These are phyloP conservation scores for Chlamydomonas sp. DNA, from an alignment of 139 green algal species.

Conservation along the genomic window DNA sequence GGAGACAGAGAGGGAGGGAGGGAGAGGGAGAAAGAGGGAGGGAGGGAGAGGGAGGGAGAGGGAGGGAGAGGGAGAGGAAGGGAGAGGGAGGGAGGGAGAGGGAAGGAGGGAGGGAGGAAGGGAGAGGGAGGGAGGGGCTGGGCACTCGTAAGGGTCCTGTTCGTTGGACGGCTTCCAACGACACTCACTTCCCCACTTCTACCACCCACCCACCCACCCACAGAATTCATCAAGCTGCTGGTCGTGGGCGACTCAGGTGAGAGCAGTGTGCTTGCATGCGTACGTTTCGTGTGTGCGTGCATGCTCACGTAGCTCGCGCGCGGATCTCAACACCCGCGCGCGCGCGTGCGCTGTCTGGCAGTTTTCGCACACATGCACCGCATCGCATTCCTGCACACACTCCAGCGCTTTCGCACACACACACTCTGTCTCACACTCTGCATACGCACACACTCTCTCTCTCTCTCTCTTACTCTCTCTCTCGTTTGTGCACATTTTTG, in stretches of 20 bases:
- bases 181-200: not conserved
- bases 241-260: conserved; percentile 41
- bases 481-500: no score
- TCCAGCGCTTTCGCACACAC: not conserved
- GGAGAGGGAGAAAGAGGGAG: not conserved
- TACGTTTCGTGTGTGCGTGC: not conserved
- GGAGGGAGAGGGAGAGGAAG: no score
- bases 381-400: not conserved
- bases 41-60: not conserved
- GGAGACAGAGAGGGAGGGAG: not conserved
- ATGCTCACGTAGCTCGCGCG: not conserved
- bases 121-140: no score
- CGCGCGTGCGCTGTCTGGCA: not conserved
- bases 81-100: no score
- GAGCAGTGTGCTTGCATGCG: not conserved
- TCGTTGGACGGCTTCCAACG: no score
- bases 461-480: no score
- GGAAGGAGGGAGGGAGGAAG: no score
- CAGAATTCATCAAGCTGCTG: conserved; percentile 44
- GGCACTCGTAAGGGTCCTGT: no score
- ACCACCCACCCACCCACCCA: not conserved
- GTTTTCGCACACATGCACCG: not conserved
- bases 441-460: no score
- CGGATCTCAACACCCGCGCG: not conserved
- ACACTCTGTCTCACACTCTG: no score